Percentiles rank a stretch among this genome's conserved stretches.
Conservation (phyloP, 768 basidiomycete species). For the Russula dissimulans region DNA sequence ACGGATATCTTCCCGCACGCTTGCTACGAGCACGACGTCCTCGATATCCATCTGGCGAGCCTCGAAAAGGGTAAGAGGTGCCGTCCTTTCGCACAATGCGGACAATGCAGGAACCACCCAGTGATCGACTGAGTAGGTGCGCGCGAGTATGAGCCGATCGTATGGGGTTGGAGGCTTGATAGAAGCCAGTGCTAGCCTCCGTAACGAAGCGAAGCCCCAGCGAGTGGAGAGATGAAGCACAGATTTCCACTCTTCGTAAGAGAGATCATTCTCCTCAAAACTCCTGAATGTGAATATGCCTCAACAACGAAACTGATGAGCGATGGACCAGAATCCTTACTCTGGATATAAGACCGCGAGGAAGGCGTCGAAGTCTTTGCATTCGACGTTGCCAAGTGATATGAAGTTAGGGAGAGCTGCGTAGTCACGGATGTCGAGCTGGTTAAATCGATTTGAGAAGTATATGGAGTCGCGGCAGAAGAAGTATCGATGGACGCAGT, state of each 20-base stretch:
- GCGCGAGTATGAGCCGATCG: constrained; percentile 6
- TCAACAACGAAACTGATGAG: not conserved
- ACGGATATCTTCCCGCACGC: constrained; percentile 2
- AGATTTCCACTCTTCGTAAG: constrained; percentile 22
- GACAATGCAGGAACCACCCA: constrained; percentile 9
- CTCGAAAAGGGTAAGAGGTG: constrained; percentile 4
- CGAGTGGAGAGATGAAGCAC: constrained; percentile 23
- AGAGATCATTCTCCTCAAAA: not conserved
- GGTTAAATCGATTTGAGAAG: not conserved
- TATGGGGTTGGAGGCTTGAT: not conserved
- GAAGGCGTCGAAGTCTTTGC: constrained; percentile 9
- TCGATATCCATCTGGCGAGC: constrained; percentile 3
- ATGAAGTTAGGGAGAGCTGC: not conserved
- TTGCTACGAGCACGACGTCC: constrained; percentile 8
- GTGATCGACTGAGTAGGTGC: not conserved
- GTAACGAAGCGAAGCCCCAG: constrained; percentile 26
- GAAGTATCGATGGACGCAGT: constrained; percentile 8
- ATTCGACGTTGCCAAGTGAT: not conserved
- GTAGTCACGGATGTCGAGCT: not conserved
- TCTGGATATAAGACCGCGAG: constrained; percentile 6
- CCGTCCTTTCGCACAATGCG: not conserved
- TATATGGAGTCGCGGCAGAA: constrained; percentile 10
- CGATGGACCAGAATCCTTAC: not conserved
- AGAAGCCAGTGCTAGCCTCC: not conserved
- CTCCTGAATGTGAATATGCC: not conserved